phyloP scores from a whole-genome alignment of 768 basidiomycete species.

The Mycena alexandri region DNA sequence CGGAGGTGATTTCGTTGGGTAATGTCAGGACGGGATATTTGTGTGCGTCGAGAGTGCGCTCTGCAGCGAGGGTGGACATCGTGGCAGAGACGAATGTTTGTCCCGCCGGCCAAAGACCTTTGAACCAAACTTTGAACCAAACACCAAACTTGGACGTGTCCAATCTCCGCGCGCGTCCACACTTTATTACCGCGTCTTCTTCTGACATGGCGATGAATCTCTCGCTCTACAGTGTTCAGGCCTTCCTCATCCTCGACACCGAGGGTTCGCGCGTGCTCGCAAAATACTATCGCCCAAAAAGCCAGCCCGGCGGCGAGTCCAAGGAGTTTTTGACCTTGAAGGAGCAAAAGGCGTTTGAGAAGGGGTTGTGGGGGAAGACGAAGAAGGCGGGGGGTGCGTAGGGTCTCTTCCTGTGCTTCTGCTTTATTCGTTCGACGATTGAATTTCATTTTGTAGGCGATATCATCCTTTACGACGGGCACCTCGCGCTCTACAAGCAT shows the following conservation, averaged over 20 bases:
- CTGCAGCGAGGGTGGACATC: no score
- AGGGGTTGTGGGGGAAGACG: slow-evolving; percentile 95
- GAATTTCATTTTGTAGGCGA: slow-evolving; percentile 69
- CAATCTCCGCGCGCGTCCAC: not conserved
- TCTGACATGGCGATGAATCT: slow-evolving; percentile 71
- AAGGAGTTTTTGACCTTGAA: slow-evolving; percentile 80
- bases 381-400: slow-evolving; percentile 89
- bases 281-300: slow-evolving; percentile 92
- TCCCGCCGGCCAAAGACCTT: no score
- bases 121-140: no score
- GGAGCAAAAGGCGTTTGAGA: slow-evolving; percentile 96
- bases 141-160: not conserved
- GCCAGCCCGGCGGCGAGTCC: slow-evolving; percentile 69
- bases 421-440: not conserved
- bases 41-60: not conserved
- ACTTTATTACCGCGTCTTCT: not conserved
- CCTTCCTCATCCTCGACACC: slow-evolving; percentile 93
- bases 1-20: not conserved
- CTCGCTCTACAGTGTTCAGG: slow-evolving; percentile 88
- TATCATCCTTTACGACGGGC: slow-evolving; percentile 91
- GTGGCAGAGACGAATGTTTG: no score
- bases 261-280: slow-evolving; percentile 96
- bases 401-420: slow-evolving; percentile 9
- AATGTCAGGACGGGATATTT: slow-evolving; percentile 5
- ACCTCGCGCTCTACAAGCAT: slow-evolving; percentile 94